Evolutionary conservation across 768 basidiomycete genomes (phyloP), one percentile per base, ranked within the genome.

Genomic region (Strobilomyces dryophilus): DNA sequence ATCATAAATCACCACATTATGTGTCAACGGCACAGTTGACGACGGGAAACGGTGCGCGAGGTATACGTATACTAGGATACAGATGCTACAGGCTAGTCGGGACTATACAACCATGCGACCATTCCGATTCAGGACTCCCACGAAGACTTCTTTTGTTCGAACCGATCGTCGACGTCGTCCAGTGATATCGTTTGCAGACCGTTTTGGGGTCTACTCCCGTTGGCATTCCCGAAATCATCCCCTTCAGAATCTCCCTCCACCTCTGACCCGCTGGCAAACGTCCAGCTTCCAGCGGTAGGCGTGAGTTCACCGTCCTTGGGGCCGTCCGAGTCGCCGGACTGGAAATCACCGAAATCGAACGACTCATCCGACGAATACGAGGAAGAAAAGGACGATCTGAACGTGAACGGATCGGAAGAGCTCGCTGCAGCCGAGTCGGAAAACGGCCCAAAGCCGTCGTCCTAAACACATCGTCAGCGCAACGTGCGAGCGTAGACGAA

Each of bases 261-360:
- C 35, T 69, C 67, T 8, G 68, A 61, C 8, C 59, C 71, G 52
- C 79, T 78, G n/a, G 82, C 73, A 61, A 86, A 79, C 24, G 82
- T 85, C 84, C 86, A 87, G 61, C 84, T 84, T 12, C 83, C 85
- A 8, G 79, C 77, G 4, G 84, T 87, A 0, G 87, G 83, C 42
- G 83, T 85, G 44, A 77, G 69, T 43, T 79, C 77, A 4, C 77
- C 76, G 18, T 76, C 74, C 46, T 49, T 67, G 14, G 52, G 49
- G 5, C 49, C 56, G 14, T 69, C 61, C 1, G 58, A 53, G 20
- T 60, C 62, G 2, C 75, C 79, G 48, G 74, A 75, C 60, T 88
- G 88, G 61, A 92, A 91, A 57, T 91, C 89, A 15, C 87, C 87
- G 62, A 91, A 90, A 50, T 85, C 82, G 58, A 89, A 91, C 9